A percentile compares a stretch with the other conserved stretches of the same genome.
These are phyloP conservation scores for Leishmania tropica DNA, from an alignment of 208 protist species.

Conservation along the genomic window DNA sequence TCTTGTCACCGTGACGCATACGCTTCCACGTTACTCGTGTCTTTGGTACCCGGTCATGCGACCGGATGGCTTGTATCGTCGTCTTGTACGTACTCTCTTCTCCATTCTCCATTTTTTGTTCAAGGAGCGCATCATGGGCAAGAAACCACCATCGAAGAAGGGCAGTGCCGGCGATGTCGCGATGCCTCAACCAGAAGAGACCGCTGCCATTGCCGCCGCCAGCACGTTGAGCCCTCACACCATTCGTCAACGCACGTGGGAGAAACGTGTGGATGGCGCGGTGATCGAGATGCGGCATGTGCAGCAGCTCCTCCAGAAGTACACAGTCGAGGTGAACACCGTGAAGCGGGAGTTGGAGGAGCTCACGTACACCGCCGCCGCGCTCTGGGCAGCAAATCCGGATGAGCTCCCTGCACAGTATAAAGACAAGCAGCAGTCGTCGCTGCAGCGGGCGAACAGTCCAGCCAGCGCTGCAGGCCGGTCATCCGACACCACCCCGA, in stretches of 20 bases:
- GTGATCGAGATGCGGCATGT: constrained; percentile 19
- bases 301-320: constrained; percentile 29
- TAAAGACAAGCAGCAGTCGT: constrained; percentile 12
- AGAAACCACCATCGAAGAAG: constrained; percentile 14
- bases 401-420: constrained; percentile 27
- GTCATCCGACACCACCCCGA: background rate
- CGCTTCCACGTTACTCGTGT: background rate
- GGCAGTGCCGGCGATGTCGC: background rate
- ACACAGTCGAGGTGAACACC: constrained; percentile 12
- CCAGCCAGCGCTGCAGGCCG: constrained; percentile 4
- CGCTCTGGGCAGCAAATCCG: constrained; percentile 18
- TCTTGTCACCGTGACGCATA: background rate
- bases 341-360: constrained; percentile 23
- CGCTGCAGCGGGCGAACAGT: constrained; percentile 10
- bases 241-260: constrained; percentile 16
- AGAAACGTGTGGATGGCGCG: constrained; percentile 23
- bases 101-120: background rate
- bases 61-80: background rate
- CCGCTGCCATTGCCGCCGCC: background rate
- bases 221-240: constrained; percentile 14
- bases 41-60: background rate
- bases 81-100: background rate
- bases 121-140: constrained; percentile 8
- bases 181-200: background rate
- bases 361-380: constrained; percentile 13